These are phyloP conservation scores for Dioscorea cayenensis DNA, from an alignment of 116 monocot genomes.

Conservation along the genomic window DNA sequence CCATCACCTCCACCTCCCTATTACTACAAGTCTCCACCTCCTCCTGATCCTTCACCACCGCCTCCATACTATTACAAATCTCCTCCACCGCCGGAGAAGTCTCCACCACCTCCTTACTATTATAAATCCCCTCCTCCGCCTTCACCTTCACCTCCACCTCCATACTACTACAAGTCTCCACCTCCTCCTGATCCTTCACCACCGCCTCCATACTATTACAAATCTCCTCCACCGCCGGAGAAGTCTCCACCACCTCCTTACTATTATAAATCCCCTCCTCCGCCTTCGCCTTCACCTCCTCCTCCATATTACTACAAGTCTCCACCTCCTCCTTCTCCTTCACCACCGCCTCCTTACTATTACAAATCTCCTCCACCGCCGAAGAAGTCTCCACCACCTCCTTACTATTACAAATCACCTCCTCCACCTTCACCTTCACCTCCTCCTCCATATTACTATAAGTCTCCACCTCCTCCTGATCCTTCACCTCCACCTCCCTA, in stretches of 20 bases:
- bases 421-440: slow-evolving; percentile 16
- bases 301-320: slow-evolving; percentile 3
- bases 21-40: slow-evolving; percentile 10
- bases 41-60: slow-evolving; percentile 17
- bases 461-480: slow-evolving; percentile 7
- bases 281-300: too few species aligned
- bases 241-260: slow-evolving; percentile 12
- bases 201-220: slow-evolving; percentile 12
- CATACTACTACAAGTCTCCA: slow-evolving; percentile 10
- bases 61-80: slow-evolving; percentile 17
- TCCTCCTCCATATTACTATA: slow-evolving; percentile 23
- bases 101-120: slow-evolving; percentile 20
- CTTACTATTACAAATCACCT: slow-evolving; percentile 15
- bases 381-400: slow-evolving; percentile 8
- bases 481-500: slow-evolving; percentile 6
- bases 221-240: slow-evolving; percentile 14
- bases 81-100: slow-evolving; percentile 17
- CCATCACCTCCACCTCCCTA: slow-evolving; percentile 4
- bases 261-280: slow-evolving; percentile 4
- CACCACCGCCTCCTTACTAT: slow-evolving; percentile 13
- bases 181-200: slow-evolving; percentile 29
- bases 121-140: slow-evolving; percentile 19
- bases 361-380: slow-evolving; percentile 3
- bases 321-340: background rate
- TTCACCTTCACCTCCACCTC: too few species aligned